These are phyloP conservation scores for Apiospora saccharicola DNA, from an alignment of 2,329 filamentous ascomycete species.

Conservation along the genomic window DNA sequence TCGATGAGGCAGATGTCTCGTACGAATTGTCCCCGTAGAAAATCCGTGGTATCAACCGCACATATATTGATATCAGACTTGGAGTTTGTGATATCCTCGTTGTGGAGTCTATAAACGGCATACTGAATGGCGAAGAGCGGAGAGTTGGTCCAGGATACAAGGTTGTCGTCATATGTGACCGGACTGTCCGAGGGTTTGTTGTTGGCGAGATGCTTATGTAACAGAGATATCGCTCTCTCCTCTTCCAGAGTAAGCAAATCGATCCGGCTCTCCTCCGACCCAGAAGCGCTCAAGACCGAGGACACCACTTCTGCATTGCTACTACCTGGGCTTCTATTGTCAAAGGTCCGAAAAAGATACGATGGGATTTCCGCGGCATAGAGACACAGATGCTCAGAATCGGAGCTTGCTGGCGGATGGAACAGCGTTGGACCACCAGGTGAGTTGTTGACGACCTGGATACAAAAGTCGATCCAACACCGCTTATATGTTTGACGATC, in stretches of 20 bases:
- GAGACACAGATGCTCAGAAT: neutral
- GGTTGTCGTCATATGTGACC: neutral
- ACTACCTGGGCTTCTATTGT: neutral
- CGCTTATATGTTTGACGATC: too few species aligned
- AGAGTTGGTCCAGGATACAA: slow-evolving; percentile 16
- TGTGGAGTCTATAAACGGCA: neutral
- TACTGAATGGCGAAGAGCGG: slow-evolving; percentile 2
- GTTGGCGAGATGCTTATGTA: neutral
- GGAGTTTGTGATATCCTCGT: too few species aligned
- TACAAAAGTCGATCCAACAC: neutral
- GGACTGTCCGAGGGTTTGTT: neutral
- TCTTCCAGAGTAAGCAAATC: neutral
- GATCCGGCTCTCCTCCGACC: neutral
- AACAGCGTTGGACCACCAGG: slow-evolving; percentile 15
- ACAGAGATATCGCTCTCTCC: neutral
- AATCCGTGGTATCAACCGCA: neutral
- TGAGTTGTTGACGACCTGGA: neutral
- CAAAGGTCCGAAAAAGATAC: neutral
- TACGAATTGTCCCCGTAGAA: neutral
- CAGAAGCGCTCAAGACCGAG: neutral
- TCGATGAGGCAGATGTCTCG: neutral
- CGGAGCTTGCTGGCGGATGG: neutral
- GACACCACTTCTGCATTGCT: neutral
- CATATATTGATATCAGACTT: neutral
- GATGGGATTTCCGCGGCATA: neutral